phyloP scores from a whole-genome alignment of 163 green algal species.

The Chlorella variabilis region DNA sequence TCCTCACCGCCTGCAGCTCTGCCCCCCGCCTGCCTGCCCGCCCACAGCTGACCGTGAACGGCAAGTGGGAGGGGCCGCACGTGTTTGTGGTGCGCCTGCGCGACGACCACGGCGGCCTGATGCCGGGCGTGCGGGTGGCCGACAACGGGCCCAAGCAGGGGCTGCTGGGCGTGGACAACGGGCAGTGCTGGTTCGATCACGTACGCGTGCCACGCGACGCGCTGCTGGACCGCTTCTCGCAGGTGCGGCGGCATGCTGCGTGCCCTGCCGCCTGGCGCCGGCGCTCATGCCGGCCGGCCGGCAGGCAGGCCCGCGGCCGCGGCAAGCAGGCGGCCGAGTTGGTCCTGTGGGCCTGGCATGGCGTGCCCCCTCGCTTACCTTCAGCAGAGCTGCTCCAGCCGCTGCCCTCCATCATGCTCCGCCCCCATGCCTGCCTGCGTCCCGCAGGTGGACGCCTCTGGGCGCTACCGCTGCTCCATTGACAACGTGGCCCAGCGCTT shows the following conservation, averaged over 20 bases:
- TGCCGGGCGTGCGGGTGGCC: slow-evolving; percentile 82
- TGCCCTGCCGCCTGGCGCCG: neutral
- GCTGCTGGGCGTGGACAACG: slow-evolving; percentile 85
- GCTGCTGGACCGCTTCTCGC: slow-evolving; percentile 80
- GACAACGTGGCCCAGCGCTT: slow-evolving; percentile 75
- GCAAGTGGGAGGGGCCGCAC: slow-evolving; percentile 85
- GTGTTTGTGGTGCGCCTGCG: slow-evolving; percentile 92
- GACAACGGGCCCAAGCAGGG: slow-evolving; percentile 83
- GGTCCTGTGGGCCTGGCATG: too few relatives aligned
- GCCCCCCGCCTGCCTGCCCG: neutral
- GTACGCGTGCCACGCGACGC: slow-evolving; percentile 76
- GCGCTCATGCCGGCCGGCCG: too few relatives aligned
- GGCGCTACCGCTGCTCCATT: slow-evolving; percentile 71
- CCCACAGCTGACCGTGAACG: slow-evolving; percentile 52
- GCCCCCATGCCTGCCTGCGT: too few relatives aligned
- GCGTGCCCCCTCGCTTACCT: too few relatives aligned
- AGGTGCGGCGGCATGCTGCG: slow-evolving; percentile 44
- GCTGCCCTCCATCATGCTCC: too few relatives aligned
- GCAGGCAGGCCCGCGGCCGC: too few relatives aligned
- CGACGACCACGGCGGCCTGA: slow-evolving; percentile 72
- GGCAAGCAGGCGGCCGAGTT: too few relatives aligned
- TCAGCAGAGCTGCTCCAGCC: too few relatives aligned
- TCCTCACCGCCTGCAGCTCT: neutral
- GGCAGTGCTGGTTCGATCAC: slow-evolving; percentile 56
- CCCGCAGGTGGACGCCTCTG: slow-evolving; percentile 27